A percentile compares a stretch with the other conserved stretches of the same genome.
Evolutionary conservation across 768 basidiomycete genomes (phyloP).

Genomic region (Hericium alpestre): DNA sequence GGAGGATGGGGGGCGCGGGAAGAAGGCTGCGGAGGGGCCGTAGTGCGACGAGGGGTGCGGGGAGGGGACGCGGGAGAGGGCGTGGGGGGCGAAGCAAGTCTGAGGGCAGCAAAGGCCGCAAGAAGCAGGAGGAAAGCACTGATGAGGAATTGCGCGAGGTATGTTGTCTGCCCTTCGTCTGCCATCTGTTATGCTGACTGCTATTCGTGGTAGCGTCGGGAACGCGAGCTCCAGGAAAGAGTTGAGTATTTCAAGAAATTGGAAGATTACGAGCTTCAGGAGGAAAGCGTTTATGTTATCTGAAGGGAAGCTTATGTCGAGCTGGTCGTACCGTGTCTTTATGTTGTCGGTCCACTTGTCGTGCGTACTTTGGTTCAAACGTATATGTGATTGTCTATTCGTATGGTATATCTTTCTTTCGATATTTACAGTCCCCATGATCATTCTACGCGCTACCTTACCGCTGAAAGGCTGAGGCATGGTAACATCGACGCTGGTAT

Average conservation of each 20-base stretch:
- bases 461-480: too few species aligned
- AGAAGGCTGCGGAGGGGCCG: not conserved
- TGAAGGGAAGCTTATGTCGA: not conserved
- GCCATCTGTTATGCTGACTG: not conserved
- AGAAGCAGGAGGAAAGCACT: conserved; percentile 12
- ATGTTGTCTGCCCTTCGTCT: not conserved
- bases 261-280: conserved; percentile 8
- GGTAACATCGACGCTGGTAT: too few species aligned
- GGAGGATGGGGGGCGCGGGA: not conserved
- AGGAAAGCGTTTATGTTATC: conserved; percentile 14
- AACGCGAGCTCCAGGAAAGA: conserved; percentile 9
- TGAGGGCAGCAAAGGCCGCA: conserved; percentile 3
- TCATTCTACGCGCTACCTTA: too few species aligned
- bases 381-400: not conserved
- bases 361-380: not conserved
- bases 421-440: not conserved
- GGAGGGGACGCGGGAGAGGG: not conserved
- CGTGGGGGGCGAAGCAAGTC: not conserved
- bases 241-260: conserved; percentile 14
- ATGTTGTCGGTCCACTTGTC: not conserved
- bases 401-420: not conserved
- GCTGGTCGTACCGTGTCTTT: not conserved
- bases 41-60: not conserved
- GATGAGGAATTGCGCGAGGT: conserved; percentile 14
- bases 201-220: conserved; percentile 2